These are phyloP conservation scores for Alternaria ethzedia DNA, from an alignment of 2,329 filamentous ascomycete genomes.

Conservation along the genomic window DNA sequence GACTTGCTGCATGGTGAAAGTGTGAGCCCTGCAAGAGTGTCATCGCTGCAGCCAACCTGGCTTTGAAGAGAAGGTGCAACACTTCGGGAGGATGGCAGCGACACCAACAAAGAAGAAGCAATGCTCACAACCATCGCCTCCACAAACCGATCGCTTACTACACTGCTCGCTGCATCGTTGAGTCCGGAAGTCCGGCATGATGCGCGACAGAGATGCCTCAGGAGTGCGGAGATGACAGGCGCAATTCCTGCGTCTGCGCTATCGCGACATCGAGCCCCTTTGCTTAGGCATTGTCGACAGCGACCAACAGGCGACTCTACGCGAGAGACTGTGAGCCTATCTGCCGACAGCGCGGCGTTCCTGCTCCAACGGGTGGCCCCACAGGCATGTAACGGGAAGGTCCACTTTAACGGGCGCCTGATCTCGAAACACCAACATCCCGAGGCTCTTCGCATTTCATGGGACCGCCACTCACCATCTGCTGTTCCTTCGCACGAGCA, in stretches of 20 bases:
- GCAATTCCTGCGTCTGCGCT: background rate
- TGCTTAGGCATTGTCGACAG: background rate
- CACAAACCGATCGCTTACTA: background rate
- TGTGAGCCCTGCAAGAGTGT: background rate
- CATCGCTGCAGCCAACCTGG: background rate
- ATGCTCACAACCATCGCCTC: background rate
- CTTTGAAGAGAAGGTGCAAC: background rate
- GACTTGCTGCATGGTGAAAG: background rate
- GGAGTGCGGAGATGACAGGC: background rate
- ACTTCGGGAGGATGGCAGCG: background rate
- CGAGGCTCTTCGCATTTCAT: constrained; percentile 12
- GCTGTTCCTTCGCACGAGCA: background rate
- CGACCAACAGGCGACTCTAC: background rate
- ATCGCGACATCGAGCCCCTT: background rate
- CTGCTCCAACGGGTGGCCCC: constrained; percentile 11
- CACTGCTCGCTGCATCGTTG: background rate
- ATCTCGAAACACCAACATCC: constrained; percentile 24
- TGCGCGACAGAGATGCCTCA: background rate
- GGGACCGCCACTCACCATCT: background rate
- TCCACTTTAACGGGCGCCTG: constrained; percentile 21
- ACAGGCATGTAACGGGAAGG: constrained; percentile 19
- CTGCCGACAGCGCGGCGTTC: constrained; percentile 6
- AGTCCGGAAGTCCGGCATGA: background rate
- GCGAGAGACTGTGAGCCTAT: background rate
- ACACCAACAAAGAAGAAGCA: background rate